A percentile compares a stretch with the other conserved stretches of the same genome.
Conservation (phyloP, 352 stramenopile genomes). For the Globisporangium paddicum region DNA sequence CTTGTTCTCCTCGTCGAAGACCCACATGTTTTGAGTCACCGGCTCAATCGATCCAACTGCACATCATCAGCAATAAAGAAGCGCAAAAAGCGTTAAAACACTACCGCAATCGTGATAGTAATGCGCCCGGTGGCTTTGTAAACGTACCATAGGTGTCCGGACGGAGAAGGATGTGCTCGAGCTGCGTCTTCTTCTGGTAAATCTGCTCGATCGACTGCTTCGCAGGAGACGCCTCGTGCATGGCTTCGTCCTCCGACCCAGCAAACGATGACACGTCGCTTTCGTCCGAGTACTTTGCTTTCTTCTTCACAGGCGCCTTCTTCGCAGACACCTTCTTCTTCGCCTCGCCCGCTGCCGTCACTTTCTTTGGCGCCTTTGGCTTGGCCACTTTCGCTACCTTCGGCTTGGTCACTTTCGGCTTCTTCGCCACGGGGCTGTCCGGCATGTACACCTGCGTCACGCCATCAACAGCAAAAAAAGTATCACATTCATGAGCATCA, state of each 20-base stretch:
- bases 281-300: conserved; percentile 24
- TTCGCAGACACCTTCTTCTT: conserved; percentile 28
- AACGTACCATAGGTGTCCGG: conserved; percentile 96
- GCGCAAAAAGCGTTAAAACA: background rate
- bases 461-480: too few relatives aligned
- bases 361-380: conserved; percentile 29
- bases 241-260: conserved; percentile 27
- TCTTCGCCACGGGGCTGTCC: conserved; percentile 10
- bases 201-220: conserved; percentile 88
- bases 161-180: conserved; percentile 97
- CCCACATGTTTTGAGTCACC: conserved; percentile 89
- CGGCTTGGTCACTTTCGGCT: conserved; percentile 13
- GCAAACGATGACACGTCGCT: conserved; percentile 24
- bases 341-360: conserved; percentile 9
- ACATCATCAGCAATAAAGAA: conserved; percentile 3
- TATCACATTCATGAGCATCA: background rate
- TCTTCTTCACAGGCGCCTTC: conserved; percentile 47
- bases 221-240: conserved; percentile 19
- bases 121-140: background rate
- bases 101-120: background rate
- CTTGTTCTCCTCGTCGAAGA: conserved; percentile 89
- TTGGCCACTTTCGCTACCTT: conserved; percentile 13
- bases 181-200: conserved; percentile 98
- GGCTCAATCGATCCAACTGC: conserved; percentile 94
- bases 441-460: conserved; percentile 19